These are phyloP conservation scores for Nakaseomyces nivariensis DNA, from an alignment of 1,139 yeast genomes.

Conservation along the genomic window DNA sequence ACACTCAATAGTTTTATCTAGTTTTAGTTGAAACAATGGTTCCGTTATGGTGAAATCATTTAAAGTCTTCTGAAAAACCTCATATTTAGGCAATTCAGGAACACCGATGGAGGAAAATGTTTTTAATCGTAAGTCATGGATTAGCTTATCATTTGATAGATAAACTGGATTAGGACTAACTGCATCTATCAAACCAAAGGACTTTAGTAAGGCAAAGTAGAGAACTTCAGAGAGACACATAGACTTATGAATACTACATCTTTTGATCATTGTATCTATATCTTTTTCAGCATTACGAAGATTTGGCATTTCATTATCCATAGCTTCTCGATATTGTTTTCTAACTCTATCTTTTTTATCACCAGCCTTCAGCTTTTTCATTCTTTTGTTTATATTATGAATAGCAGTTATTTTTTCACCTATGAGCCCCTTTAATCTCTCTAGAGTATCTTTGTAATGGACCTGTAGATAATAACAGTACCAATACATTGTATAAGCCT, in stretches of 20 bases:
- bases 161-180: conserved; percentile 33
- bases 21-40: conserved; percentile 13
- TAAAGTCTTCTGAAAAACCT: conserved; percentile 18
- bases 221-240: conserved; percentile 34
- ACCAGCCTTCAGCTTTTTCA: conserved; percentile 37
- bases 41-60: conserved; percentile 17
- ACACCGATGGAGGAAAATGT: conserved; percentile 77
- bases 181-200: conserved; percentile 30
- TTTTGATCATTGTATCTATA: conserved; percentile 29
- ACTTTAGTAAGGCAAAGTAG: conserved; percentile 34
- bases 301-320: conserved; percentile 22
- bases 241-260: conserved; percentile 32
- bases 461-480: conserved; percentile 47
- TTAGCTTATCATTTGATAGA: conserved; percentile 37
- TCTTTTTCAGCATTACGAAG: conserved; percentile 16
- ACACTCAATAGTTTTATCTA: conserved; percentile 13
- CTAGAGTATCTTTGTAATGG: conserved; percentile 40
- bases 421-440: conserved; percentile 39
- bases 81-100: conserved; percentile 52
- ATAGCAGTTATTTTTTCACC: conserved; percentile 34
- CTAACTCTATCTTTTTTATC: conserved; percentile 29
- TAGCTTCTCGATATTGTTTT: conserved; percentile 20
- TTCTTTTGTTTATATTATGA: conserved; percentile 33
- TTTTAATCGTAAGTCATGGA: conserved; percentile 66
- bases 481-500: conserved; percentile 60